phyloP scores from a whole-genome alignment of 2,329 filamentous ascomycete genomes.

The Fusarium neocosmosporiellum region DNA sequence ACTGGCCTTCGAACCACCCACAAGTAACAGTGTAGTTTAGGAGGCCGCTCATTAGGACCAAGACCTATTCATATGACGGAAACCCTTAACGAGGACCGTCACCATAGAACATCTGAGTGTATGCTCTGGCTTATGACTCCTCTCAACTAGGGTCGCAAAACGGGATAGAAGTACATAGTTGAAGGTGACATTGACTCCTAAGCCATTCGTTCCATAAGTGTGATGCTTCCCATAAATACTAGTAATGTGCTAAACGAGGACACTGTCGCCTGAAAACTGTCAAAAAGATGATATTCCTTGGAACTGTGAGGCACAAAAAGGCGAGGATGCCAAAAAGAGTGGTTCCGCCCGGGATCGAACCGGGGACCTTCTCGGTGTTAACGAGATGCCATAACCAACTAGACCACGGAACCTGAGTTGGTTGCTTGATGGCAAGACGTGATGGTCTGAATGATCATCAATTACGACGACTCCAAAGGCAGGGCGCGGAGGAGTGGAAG shows the following conservation, averaged over 20 bases:
- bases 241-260: not conserved
- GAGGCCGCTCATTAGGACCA: not conserved
- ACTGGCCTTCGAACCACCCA: constrained; percentile 45
- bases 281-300: not conserved
- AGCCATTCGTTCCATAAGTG: not conserved
- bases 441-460: rapidly evolving
- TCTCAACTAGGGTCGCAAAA: not conserved
- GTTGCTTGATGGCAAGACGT: not conserved
- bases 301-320: not conserved
- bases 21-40: constrained; percentile 8
- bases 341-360: constrained; percentile 39
- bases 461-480: not conserved
- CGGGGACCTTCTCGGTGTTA: constrained; percentile 41
- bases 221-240: not conserved
- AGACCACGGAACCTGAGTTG: constrained; percentile 38
- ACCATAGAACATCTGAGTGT: not conserved
- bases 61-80: not conserved
- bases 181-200: not conserved
- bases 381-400: constrained; percentile 40
- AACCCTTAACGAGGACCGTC: not conserved
- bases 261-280: not conserved
- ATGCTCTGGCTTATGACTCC: not conserved
- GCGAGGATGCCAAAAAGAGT: constrained; percentile 12
- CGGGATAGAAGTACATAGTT: not conserved
- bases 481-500: not conserved